Evolutionary conservation across 495 filamentous ascomycete genomes (phyloP).

Genomic region (Hypoxylon lienhwacheense): DNA sequence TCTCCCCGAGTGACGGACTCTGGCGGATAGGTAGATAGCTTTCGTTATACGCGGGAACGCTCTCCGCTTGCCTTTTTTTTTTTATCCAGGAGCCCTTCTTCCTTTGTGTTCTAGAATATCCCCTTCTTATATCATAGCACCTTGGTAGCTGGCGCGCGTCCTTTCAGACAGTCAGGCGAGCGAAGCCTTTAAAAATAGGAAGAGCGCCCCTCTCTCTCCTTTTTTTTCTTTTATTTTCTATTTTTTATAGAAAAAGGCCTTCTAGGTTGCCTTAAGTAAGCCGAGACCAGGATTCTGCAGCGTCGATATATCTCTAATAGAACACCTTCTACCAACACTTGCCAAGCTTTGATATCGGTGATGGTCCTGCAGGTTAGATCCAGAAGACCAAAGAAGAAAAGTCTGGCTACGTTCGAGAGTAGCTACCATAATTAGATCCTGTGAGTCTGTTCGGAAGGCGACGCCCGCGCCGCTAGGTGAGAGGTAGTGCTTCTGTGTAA

Average conservation of each 20-base stretch:
- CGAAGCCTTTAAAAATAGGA: constrained; percentile 33
- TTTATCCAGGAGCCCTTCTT: constrained; percentile 13
- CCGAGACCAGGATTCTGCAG: constrained; percentile 6
- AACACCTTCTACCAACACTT: not conserved
- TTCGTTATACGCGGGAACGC: constrained; percentile 2
- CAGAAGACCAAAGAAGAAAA: no score
- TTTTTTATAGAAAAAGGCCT: no score
- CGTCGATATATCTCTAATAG: constrained; percentile 27
- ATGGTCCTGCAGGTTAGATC: not conserved
- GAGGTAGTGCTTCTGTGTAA: not conserved
- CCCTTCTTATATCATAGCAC: constrained; percentile 6
- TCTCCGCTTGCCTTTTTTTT: no score
- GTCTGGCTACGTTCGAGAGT: not conserved
- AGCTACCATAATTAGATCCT: not conserved
- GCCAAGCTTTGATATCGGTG: not conserved
- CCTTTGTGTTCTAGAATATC: constrained; percentile 28
- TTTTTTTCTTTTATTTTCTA: no score
- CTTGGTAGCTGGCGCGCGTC: not conserved
- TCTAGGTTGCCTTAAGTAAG: constrained; percentile 3
- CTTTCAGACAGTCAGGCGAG: constrained; percentile 17
- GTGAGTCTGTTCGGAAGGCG: no score
- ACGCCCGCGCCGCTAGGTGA: no score
- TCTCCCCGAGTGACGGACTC: not conserved
- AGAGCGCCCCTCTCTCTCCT: constrained; percentile 24
- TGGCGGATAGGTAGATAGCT: constrained; percentile 12